These are phyloP conservation scores for Cyclanthera cordifolia DNA, from an alignment of 306 rosid genomes.

Conservation along the genomic window DNA sequence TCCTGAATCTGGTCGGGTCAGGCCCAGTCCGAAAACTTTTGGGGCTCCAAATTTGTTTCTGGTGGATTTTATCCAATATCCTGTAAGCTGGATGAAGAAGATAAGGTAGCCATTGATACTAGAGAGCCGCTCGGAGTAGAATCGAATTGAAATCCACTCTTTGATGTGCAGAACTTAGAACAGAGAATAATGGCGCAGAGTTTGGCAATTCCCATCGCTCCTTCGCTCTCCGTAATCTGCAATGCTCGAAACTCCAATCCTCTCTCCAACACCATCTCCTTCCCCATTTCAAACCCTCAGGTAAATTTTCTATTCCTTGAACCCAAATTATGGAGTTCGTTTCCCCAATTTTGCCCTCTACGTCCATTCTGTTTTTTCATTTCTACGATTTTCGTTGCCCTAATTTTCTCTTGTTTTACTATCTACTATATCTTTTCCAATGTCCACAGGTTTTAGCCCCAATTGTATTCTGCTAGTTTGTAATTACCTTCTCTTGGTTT, in stretches of 20 bases:
- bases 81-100: not conserved
- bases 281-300: slow-evolving; percentile 33
- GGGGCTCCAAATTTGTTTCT: not conserved
- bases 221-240: slow-evolving; percentile 51
- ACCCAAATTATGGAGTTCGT: not conserved
- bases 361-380: too few species aligned
- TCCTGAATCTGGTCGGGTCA: not conserved
- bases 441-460: not conserved
- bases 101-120: not conserved
- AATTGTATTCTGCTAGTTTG: not conserved
- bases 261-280: slow-evolving; percentile 31
- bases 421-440: not conserved
- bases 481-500: not conserved
- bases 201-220: slow-evolving; percentile 60
- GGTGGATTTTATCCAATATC: not conserved
- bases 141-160: too few species aligned
- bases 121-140: not conserved
- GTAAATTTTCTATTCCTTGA: slow-evolving; percentile 14
- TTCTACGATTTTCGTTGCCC: not conserved
- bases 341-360: not conserved
- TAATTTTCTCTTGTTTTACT: not conserved
- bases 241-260: slow-evolving; percentile 16
- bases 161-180: not conserved
- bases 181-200: slow-evolving; percentile 51
- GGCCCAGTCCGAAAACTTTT: not conserved